Evolutionary conservation across 2,329 filamentous ascomycete species (phyloP), one percentile per base, ranked within the genome.

Genomic region (Ceratocystis papillata): DNA sequence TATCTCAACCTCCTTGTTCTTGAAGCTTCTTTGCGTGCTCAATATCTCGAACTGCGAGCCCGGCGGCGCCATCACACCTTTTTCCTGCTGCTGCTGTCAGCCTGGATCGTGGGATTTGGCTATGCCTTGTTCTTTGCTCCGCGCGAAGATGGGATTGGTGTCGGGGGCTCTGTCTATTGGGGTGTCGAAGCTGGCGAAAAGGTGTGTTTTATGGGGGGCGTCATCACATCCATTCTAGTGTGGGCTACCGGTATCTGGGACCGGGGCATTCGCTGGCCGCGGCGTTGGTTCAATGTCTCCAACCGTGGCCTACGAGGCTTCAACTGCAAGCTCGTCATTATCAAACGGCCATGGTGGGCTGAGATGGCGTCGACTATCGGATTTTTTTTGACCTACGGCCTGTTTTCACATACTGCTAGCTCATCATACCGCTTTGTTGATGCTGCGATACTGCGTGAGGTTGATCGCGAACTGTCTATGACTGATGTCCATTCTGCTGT

Each of bases 201-300:
- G 75, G 84, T 99, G 64, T 93, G 89, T 72, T 88, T 96, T 73
- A 89, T 96, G 76, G 91, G 90, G 28, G 94, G 94, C 60, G 82
- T 96, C 67, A 87, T 96, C 68, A 96, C 92, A 0, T 88, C 85
- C 45, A 81, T 91, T 55, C 80, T 99, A 45, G 87, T 97, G 70
- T 96, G 92, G 90, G 92, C 86, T 17, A 96, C 93, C 0, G 94
- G 94, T 33, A 92, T 96, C 75, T 99, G 93, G 89, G 93, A 97
- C 73, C 85, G 93, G 66, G 94, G 94, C 41, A 87, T 99, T 65
- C 84, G 92, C 69, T 97, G 94, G 92, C 94, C 94, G 62, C 81
- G 93, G 65, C 85, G 90, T 70, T 97, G 94, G 89, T 87, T 97
- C 71, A 85, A 83, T 70, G 86, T 92, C 69, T 89, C 92, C 48